Conservation (phyloP, 345 rosid genomes). For the Draba incana region DNA sequence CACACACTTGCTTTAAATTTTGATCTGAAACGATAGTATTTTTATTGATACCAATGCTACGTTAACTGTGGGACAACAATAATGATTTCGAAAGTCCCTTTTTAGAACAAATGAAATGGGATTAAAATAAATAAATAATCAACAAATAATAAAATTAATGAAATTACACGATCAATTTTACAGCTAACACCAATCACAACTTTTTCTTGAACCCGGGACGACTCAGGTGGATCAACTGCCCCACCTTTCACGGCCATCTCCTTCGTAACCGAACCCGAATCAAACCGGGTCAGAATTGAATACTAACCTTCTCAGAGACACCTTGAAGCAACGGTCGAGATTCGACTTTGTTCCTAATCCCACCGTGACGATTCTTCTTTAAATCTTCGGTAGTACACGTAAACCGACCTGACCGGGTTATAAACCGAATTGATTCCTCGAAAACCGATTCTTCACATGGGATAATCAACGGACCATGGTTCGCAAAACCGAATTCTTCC, state of each 20-base stretch:
- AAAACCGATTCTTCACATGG: conserved; percentile 90
- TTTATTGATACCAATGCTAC: too few species aligned
- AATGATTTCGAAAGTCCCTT: not conserved
- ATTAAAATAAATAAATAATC: conserved; percentile 1
- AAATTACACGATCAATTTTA: not conserved
- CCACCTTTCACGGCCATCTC: conserved; percentile 63
- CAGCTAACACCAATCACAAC: conserved; percentile 9
- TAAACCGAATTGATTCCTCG: conserved; percentile 71
- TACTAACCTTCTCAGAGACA: conserved; percentile 46
- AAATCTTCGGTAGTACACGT: conserved; percentile 53
- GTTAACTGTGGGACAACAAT: not conserved
- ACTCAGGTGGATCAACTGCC: conserved; percentile 56
- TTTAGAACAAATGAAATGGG: not conserved
- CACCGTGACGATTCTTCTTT: conserved; percentile 53
- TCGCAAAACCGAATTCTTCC: conserved; percentile 82
- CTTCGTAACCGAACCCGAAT: conserved; percentile 35
- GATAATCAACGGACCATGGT: conserved; percentile 76
- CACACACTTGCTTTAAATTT: too few species aligned
- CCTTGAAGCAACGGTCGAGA: conserved; percentile 82
- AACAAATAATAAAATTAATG: conserved; percentile 14
- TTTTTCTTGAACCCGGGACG: conserved; percentile 55
- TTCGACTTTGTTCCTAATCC: conserved; percentile 52
- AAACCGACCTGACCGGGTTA: conserved; percentile 53
- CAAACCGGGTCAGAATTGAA: conserved; percentile 11
- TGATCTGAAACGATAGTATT: too few species aligned